phyloP scores from a whole-genome alignment of 495 filamentous ascomycete species.

The Penicillium coprophilum region DNA sequence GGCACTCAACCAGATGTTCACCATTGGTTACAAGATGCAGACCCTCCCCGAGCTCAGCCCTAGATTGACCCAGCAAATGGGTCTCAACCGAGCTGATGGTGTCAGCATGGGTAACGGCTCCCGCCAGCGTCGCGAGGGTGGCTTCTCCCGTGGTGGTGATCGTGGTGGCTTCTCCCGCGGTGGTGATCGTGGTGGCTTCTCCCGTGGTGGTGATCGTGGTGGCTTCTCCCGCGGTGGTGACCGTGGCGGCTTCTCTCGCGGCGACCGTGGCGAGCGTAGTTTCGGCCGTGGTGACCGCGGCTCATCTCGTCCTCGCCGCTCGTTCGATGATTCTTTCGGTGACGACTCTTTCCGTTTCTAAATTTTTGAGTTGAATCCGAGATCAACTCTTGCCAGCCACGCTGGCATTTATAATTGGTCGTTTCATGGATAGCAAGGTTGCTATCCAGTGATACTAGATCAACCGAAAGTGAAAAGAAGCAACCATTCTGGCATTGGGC shows the following conservation, averaged over 20 bases:
- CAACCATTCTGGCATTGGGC: conserved; percentile 28
- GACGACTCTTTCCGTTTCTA: conserved; percentile 4
- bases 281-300: conserved; percentile 5
- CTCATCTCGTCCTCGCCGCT: background rate
- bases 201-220: conserved; percentile 6
- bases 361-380: background rate
- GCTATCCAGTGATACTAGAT: background rate
- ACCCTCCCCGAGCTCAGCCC: conserved; percentile 53
- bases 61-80: conserved; percentile 46
- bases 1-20: conserved; percentile 61
- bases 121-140: background rate
- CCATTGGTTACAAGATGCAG: conserved; percentile 60
- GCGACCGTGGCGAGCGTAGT: conserved; percentile 1
- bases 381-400: background rate
- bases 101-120: conserved; percentile 6
- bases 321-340: background rate
- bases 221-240: conserved; percentile 6
- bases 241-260: conserved; percentile 4
- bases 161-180: conserved; percentile 4
- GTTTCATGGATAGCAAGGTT: background rate
- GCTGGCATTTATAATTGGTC: background rate
- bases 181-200: conserved; percentile 5
- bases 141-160: background rate
- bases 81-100: conserved; percentile 35
- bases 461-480: conserved; percentile 21